Conservation (phyloP, 495 filamentous ascomycete genomes). For the Aspergillus sparsus region DNA sequence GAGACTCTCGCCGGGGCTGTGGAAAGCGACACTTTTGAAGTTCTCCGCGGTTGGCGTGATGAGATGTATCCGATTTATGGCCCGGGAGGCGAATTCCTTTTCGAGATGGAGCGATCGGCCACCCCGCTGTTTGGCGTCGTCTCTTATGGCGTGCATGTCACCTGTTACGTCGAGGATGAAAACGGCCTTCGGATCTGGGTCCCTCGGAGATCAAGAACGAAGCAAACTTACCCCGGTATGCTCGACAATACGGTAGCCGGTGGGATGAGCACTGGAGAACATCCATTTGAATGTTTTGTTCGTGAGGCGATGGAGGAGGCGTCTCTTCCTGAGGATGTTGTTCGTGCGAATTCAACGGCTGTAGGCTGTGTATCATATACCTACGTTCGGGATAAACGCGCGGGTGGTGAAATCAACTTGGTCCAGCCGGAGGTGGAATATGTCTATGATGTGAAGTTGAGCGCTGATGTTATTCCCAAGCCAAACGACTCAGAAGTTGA, state of each 20-base stretch:
- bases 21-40: constrained; percentile 61
- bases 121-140: constrained; percentile 81
- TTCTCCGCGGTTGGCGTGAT: constrained; percentile 82
- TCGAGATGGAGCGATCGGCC: constrained; percentile 78
- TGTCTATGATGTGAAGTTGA: constrained; percentile 85
- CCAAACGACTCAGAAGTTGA: constrained; percentile 89
- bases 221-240: constrained; percentile 84
- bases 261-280: constrained; percentile 78
- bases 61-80: constrained; percentile 87
- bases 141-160: constrained; percentile 90
- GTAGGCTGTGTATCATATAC: constrained; percentile 82
- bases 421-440: constrained; percentile 92
- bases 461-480: constrained; percentile 62
- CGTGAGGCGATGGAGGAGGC: constrained; percentile 91
- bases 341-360: constrained; percentile 57
- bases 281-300: constrained; percentile 73
- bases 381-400: constrained; percentile 71
- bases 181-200: constrained; percentile 79
- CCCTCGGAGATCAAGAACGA: constrained; percentile 69
- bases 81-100: constrained; percentile 60
- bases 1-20: constrained; percentile 64
- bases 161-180: constrained; percentile 64
- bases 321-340: constrained; percentile 69
- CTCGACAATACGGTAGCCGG: constrained; percentile 95
- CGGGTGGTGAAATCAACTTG: constrained; percentile 84